A percentile compares a stretch with the other conserved stretches of the same genome.
phyloP scores from a whole-genome alignment of 495 filamentous ascomycete genomes.

The Wilcoxina mikolae region DNA sequence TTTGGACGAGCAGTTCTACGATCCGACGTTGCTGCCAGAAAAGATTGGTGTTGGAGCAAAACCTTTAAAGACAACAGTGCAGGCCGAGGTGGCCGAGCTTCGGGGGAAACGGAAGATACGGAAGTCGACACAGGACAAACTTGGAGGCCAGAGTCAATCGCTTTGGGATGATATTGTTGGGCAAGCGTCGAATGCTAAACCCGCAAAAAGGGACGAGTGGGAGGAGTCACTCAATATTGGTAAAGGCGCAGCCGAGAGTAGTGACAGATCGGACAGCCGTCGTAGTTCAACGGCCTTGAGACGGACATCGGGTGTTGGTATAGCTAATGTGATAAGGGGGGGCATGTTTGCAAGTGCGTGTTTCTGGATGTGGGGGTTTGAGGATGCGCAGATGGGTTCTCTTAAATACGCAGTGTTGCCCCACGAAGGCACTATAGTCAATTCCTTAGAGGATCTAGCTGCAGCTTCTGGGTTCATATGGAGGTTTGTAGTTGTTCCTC shows the following conservation, averaged over 20 bases:
- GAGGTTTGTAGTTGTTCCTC: slow-evolving; percentile 1
- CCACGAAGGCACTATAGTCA: slow-evolving; percentile 34
- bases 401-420: slow-evolving; percentile 33
- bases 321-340: slow-evolving; percentile 7
- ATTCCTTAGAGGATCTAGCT: slow-evolving; percentile 33
- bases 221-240: no score
- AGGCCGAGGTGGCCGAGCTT: slow-evolving; percentile 31
- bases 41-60: slow-evolving; percentile 68
- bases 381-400: slow-evolving; percentile 31
- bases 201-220: slow-evolving; percentile 30
- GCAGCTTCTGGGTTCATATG: background rate
- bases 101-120: slow-evolving; percentile 55
- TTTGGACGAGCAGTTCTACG: slow-evolving; percentile 68
- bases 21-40: slow-evolving; percentile 50
- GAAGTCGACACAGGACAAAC: slow-evolving; percentile 61
- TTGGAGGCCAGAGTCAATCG: slow-evolving; percentile 61
- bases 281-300: background rate
- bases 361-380: slow-evolving; percentile 56
- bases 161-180: slow-evolving; percentile 83
- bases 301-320: no score
- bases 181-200: slow-evolving; percentile 29
- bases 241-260: no score
- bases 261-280: background rate
- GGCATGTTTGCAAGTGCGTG: slow-evolving; percentile 41
- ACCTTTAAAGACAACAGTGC: slow-evolving; percentile 34